Evolutionary conservation across 2,329 filamentous ascomycete genomes (phyloP).

Genomic region (Coniochaeta ligniaria): DNA sequence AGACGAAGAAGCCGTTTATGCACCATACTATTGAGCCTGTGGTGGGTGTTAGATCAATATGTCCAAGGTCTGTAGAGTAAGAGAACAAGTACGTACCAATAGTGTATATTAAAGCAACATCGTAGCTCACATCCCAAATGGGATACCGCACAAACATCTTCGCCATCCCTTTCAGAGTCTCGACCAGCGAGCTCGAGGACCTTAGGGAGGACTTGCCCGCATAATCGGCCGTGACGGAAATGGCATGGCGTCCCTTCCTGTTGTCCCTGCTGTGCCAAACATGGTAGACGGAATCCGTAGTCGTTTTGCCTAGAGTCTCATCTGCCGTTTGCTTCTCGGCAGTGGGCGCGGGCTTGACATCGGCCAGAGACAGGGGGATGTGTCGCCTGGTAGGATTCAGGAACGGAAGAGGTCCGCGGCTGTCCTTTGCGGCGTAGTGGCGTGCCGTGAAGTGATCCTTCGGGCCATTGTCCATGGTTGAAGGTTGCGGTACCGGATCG

Average conservation of each 20-base stretch:
- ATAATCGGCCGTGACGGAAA: slow-evolving; percentile 14
- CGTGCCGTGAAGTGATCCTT: slow-evolving; percentile 2
- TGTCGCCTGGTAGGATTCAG: slow-evolving; percentile 14
- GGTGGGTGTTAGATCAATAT: not conserved
- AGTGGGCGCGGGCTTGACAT: not conserved
- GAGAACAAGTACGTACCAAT: slow-evolving; percentile 19
- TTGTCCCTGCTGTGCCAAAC: slow-evolving; percentile 36
- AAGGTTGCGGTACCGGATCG: not conserved
- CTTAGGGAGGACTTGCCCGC: slow-evolving; percentile 5
- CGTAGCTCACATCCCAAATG: slow-evolving; percentile 34
- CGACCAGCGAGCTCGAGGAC: slow-evolving; percentile 16
- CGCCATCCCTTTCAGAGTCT: slow-evolving; percentile 19
- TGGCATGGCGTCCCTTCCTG: slow-evolving; percentile 31
- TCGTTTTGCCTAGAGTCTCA: not conserved
- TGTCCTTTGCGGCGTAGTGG: not conserved
- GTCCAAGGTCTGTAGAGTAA: not conserved
- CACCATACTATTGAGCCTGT: slow-evolving; percentile 43
- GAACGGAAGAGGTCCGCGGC: slow-evolving; percentile 6
- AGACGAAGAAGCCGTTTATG: slow-evolving; percentile 57
- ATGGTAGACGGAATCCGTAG: slow-evolving; percentile 15
- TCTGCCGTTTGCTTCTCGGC: not conserved
- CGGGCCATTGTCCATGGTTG: not conserved
- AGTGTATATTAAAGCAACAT: slow-evolving; percentile 31
- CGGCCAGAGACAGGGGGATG: slow-evolving; percentile 6
- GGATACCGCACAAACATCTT: slow-evolving; percentile 29